Percentiles rank a stretch among this genome's conserved stretches.
Evolutionary conservation across 495 filamentous ascomycete genomes (phyloP).

Genomic region (Aspergillus steynii): DNA sequence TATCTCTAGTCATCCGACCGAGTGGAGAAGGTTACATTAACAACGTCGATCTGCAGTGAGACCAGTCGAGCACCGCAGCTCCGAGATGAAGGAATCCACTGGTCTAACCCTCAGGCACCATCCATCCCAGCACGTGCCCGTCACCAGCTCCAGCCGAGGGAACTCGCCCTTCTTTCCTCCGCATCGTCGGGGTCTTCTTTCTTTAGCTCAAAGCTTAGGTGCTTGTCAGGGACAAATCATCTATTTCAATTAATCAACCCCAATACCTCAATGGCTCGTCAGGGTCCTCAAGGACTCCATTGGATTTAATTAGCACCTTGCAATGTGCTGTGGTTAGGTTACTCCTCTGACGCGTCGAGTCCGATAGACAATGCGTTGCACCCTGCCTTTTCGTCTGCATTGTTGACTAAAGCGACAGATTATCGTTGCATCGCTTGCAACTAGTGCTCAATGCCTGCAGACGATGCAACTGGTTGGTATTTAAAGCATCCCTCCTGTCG

Average conservation of each 20-base stretch:
- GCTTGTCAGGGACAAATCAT: not conserved
- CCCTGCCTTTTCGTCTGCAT: not conserved
- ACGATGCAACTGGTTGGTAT: not conserved
- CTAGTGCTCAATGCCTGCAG: not conserved
- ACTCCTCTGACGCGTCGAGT: constrained; percentile 2
- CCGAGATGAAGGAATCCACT: constrained; percentile 1
- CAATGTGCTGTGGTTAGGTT: not conserved
- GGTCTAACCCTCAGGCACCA: not conserved
- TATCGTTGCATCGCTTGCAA: not conserved
- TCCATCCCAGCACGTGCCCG: not conserved
- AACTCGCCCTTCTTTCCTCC: not conserved
- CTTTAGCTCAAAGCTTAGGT: not conserved
- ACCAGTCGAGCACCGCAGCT: not conserved
- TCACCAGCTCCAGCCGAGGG: not conserved
- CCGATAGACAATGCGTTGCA: constrained; percentile 1
- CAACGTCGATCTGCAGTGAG: not conserved
- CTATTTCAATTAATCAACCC: not conserved
- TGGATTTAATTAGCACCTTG: not conserved
- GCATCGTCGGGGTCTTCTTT: not conserved
- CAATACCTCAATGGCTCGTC: not conserved
- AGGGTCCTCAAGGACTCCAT: not conserved
- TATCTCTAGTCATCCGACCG: not conserved
- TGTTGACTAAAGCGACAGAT: not conserved
- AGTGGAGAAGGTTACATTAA: constrained; percentile 2
- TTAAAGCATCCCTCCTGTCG: not conserved